Base-by-base conservation (phyloP, 2,329 filamentous ascomycete species). In the Colletotrichum euphorbiae region DNA sequence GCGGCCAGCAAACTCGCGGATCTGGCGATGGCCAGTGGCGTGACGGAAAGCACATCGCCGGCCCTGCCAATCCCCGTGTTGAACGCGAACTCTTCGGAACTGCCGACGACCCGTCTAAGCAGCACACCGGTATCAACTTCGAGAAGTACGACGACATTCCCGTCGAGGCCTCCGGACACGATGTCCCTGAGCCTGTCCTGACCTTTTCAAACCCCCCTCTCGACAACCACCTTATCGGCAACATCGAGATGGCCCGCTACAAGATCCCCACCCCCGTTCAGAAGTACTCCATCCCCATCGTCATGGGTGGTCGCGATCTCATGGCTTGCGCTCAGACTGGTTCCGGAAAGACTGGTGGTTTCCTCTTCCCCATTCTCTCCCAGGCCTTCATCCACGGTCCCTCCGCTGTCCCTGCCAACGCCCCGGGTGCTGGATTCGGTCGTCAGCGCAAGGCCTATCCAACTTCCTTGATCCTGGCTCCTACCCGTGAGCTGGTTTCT, bases 271-370 rank as follows among this genome's bases (percentile, higher is more conserved):
- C 96, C 1, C 96, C 96, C 28, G 96, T 99, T 60, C 96, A 99
- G 84, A 99, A 99, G 83, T 98, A 99, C 86, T 98, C 96, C 4
- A 97, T 99, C 66, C 96, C 96, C 73, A 99, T 99, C 77, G 96
- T 99, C 79, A 97, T 97, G 93, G 91, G 90, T 75, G 96, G 96
- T 72, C 94, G 96, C 83, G 96, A 99, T 82, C 86, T 99, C 79
- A 99, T 99, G 96, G 96, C 96, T 81, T 99, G 96, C 87, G 96
- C 96, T 76, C 96, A 99, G 88, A 99, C 96, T 75, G 96, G 95
- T 91, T 99, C 96, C 77, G 96, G 96, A 87, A 99, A 99, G 89
- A 99, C 96, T 80, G 96, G 96, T 86, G 96, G 96, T 87, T 99
- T 99, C 89, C 86, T 99, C 72, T 99, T 99, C 87, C 96, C 96